phyloP scores from a whole-genome alignment of 2,329 filamentous ascomycete species.

The Bipolaris cookei region DNA sequence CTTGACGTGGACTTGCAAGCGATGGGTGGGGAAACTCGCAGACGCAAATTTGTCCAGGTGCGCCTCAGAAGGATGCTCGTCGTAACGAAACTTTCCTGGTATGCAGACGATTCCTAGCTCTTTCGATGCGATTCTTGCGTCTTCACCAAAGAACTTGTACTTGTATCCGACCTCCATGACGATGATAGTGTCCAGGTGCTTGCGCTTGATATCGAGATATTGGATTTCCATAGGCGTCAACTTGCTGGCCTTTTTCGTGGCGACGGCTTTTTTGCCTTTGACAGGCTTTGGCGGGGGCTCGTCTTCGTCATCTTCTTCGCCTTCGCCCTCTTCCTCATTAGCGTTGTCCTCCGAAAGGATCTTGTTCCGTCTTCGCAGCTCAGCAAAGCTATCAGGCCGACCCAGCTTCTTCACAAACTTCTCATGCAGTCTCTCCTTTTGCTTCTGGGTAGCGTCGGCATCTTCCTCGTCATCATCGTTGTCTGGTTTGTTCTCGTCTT shows the following conservation, averaged over 20 bases:
- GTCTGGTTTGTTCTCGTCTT: constrained; percentile 20
- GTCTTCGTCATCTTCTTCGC: constrained; percentile 61
- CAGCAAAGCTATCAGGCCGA: constrained; percentile 77
- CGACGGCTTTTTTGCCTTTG: constrained; percentile 57
- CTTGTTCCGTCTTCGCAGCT: constrained; percentile 67
- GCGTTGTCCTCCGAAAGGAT: constrained; percentile 61
- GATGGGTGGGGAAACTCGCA: constrained; percentile 91
- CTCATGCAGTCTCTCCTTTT: constrained; percentile 75
- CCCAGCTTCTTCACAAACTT: constrained; percentile 92
- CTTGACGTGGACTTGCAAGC: constrained; percentile 91
- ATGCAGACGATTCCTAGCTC: constrained; percentile 96
- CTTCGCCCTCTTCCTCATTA: constrained; percentile 60
- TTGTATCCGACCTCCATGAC: constrained; percentile 98
- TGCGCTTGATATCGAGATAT: constrained; percentile 89
- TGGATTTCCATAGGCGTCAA: constrained; percentile 95
- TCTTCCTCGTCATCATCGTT: constrained; percentile 50
- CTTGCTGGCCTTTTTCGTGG: constrained; percentile 75
- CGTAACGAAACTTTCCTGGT: constrained; percentile 90
- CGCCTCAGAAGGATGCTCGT: constrained; percentile 84
- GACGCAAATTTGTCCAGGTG: constrained; percentile 92
- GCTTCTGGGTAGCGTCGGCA: constrained; percentile 60
- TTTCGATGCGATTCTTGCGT: constrained; percentile 86
- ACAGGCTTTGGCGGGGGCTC: constrained; percentile 60
- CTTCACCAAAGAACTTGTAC: constrained; percentile 95
- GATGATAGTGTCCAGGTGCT: constrained; percentile 86